Evolutionary conservation across 345 rosid genomes (phyloP).

Genomic region (Populus nigra): DNA sequence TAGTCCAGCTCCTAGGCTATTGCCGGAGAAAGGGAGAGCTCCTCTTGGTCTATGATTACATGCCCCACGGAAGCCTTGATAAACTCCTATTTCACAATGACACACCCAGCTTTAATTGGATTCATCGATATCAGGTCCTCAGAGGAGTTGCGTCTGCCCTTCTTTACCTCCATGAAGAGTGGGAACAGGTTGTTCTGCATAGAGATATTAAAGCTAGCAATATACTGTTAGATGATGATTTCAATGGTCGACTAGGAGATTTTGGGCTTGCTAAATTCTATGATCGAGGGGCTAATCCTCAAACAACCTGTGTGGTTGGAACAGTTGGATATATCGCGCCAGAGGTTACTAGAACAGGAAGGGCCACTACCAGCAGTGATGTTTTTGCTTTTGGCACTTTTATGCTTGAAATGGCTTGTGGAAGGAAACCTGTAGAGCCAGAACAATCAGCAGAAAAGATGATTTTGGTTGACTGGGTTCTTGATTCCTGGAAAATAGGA

Average conservation of each 20-base stretch:
- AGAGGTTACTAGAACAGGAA: slow-evolving; percentile 2
- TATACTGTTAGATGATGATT: slow-evolving; percentile 1
- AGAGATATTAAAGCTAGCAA: slow-evolving; percentile 10
- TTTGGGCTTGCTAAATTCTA: slow-evolving; percentile 9
- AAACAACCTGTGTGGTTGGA: slow-evolving; percentile 6
- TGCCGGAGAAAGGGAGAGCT: slow-evolving; percentile 1
- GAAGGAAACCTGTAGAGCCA: not conserved
- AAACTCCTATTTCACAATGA: not conserved
- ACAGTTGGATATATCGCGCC: slow-evolving; percentile 6
- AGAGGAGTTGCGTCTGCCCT: slow-evolving; percentile 2
- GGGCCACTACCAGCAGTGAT: slow-evolving; percentile 4
- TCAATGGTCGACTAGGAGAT: slow-evolving; percentile 3
- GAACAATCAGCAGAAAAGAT: not conserved
- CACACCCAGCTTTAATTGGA: not conserved
- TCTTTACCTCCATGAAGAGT: slow-evolving; percentile 10
- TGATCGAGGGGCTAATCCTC: not conserved
- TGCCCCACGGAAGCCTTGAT: slow-evolving; percentile 6
- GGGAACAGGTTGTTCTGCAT: slow-evolving; percentile 10
- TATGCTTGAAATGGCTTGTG: slow-evolving; percentile 7
- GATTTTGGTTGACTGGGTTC: not conserved
- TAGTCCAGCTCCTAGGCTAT: slow-evolving; percentile 1
- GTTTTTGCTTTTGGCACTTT: slow-evolving; percentile 3
- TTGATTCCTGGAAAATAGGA: not conserved
- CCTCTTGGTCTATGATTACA: slow-evolving; percentile 5
- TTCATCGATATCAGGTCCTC: not conserved